These are phyloP conservation scores for Gaultheria prostrata DNA, from an alignment of 148 eudicot genomes.

Conservation along the genomic window DNA sequence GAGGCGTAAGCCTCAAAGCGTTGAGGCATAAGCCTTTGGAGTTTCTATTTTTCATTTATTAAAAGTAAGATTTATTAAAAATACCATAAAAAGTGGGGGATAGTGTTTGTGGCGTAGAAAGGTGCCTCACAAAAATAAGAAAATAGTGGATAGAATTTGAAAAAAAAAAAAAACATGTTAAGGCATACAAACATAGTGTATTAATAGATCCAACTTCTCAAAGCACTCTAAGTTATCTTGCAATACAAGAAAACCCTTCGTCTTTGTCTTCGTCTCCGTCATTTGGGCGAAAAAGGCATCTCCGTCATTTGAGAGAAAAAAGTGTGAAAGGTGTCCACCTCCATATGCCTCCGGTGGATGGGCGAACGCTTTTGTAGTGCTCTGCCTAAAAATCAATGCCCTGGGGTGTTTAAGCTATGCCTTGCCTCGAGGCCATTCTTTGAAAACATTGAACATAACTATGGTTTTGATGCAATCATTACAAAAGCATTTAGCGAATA, in stretches of 20 bases:
- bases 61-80: neutral
- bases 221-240: no score
- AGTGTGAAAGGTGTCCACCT: neutral
- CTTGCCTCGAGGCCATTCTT: neutral
- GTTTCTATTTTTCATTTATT: neutral
- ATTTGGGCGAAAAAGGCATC: neutral
- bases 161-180: neutral
- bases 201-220: neutral
- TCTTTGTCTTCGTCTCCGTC: neutral
- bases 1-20: neutral
- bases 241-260: neutral
- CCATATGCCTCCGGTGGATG: neutral
- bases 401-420: neutral
- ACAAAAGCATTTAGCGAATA: neutral
- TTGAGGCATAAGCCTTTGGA: neutral
- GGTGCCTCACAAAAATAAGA: neutral
- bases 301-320: neutral
- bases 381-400: neutral
- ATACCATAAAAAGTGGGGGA: neutral
- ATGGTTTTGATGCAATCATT: neutral
- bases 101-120: neutral
- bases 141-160: neutral
- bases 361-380: neutral
- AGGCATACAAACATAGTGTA: neutral
- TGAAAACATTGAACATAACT: neutral